Evolutionary conservation across 306 rosid genomes (phyloP).

Genomic region (Erythrophleum fordii): DNA sequence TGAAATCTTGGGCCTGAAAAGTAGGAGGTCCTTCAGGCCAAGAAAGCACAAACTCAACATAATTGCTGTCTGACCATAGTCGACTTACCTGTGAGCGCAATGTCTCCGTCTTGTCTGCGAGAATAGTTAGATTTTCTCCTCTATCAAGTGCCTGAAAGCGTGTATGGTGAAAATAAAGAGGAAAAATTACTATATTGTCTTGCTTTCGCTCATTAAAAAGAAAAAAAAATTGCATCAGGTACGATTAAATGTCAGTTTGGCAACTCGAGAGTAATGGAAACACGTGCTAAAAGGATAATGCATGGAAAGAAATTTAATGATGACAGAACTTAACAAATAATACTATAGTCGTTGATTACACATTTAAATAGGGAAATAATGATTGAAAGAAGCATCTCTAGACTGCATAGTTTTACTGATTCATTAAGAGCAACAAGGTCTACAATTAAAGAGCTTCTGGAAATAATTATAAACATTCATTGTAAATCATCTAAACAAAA

Average conservation of each 20-base stretch:
- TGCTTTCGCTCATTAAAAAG: constrained; percentile 5
- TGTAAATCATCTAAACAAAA: not conserved
- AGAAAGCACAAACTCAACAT: constrained; percentile 13
- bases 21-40: constrained; percentile 35
- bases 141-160: constrained; percentile 74
- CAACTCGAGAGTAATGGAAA: constrained; percentile 29
- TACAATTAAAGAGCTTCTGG: not conserved
- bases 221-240: constrained; percentile 11
- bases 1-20: constrained; percentile 82
- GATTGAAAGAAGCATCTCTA: not conserved
- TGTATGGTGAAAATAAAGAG: constrained; percentile 13
- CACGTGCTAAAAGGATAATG: not conserved
- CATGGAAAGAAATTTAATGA: not conserved
- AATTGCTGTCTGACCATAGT: constrained; percentile 20
- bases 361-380: not conserved
- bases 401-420: not conserved
- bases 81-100: constrained; percentile 72
- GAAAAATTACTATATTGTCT: not conserved
- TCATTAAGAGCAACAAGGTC: not conserved
- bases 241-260: not conserved
- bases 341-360: not conserved
- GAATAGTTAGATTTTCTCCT: constrained; percentile 81
- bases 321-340: not conserved
- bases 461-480: not conserved
- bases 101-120: constrained; percentile 77